These are phyloP conservation scores for Papiliotrema nemorosa DNA, from an alignment of 1,284 basidiomycete genomes.

Conservation along the genomic window DNA sequence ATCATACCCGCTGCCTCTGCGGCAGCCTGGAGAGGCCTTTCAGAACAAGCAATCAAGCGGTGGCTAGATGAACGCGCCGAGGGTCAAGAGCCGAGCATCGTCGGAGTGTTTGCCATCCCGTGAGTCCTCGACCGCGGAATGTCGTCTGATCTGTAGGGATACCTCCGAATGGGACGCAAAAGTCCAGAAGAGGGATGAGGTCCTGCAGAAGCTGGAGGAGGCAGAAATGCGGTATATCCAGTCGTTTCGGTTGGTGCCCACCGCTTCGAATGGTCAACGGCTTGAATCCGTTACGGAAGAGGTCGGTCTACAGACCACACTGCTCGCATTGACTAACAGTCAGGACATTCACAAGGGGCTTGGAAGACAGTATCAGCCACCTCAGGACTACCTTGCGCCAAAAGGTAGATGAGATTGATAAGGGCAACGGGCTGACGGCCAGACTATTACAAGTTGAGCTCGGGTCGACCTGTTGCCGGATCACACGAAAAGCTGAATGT, in stretches of 20 bases:
- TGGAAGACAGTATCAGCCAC: neutral
- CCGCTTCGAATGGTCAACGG: conserved; percentile 2
- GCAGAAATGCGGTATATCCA: conserved; percentile 72
- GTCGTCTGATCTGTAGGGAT: conserved; percentile 54
- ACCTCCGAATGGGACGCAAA: conserved; percentile 62
- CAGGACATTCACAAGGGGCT: too few relatives aligned
- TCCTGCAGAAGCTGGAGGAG: conserved; percentile 69
- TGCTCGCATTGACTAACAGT: too few relatives aligned
- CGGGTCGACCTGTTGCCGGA: neutral
- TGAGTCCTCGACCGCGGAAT: conserved; percentile 44
- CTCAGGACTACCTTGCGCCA: conserved; percentile 1
- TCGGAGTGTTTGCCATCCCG: conserved; percentile 70
- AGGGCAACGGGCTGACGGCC: neutral
- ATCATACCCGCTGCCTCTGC: conserved; percentile 58
- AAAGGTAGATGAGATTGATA: neutral
- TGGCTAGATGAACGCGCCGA: conserved; percentile 10
- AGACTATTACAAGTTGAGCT: conserved; percentile 8
- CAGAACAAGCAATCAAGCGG: conserved; percentile 52
- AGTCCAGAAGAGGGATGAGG: conserved; percentile 66
- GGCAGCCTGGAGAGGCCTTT: conserved; percentile 62
- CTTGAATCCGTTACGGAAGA: neutral
- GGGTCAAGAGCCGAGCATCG: conserved; percentile 61
- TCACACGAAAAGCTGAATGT: conserved; percentile 6
- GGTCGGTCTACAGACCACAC: neutral
- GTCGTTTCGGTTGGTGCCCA: conserved; percentile 54